Evolutionary conservation across 2,329 filamentous ascomycete species (phyloP).

Genomic region (Ceratocystiopsis minuta): DNA sequence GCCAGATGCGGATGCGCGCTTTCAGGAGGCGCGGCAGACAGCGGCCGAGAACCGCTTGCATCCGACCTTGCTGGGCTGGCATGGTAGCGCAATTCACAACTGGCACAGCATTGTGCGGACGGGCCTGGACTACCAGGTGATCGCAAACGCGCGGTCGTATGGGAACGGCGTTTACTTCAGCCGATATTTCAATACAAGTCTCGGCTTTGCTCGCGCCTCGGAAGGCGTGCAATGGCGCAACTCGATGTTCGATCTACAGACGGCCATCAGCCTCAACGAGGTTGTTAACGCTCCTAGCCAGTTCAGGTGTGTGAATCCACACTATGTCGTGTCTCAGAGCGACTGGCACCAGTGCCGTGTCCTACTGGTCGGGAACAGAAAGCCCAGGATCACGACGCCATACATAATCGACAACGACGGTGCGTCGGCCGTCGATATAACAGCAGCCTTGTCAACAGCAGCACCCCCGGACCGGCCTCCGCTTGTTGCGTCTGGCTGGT

Average conservation of each 20-base stretch:
- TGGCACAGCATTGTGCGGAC: constrained; percentile 84
- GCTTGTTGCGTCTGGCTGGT: too few species aligned
- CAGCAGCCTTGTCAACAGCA: too few species aligned
- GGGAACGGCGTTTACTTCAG: constrained; percentile 77
- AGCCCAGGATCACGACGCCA: too few species aligned
- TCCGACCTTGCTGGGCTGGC: constrained; percentile 72
- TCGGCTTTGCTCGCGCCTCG: constrained; percentile 23
- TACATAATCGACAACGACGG: too few species aligned
- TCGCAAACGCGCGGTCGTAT: constrained; percentile 46
- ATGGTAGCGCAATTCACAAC: constrained; percentile 58
- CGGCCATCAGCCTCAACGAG: constrained; percentile 62
- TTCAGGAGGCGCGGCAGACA: constrained; percentile 41
- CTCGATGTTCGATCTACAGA: constrained; percentile 41
- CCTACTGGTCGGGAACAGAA: constrained; percentile 20
- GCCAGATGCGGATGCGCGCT: constrained; percentile 68
- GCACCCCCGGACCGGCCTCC: too few species aligned
- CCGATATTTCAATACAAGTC: constrained; percentile 35
- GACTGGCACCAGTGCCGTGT: constrained; percentile 89
- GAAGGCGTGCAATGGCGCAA: constrained; percentile 35
- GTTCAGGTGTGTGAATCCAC: constrained; percentile 37
- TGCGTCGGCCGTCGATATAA: background rate
- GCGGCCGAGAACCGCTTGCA: constrained; percentile 22
- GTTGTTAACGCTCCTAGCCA: constrained; percentile 55
- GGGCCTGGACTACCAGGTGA: constrained; percentile 54
- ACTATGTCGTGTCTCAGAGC: constrained; percentile 54